phyloP scores from a whole-genome alignment of 2,329 filamentous ascomycete species.

The Drechslerella dactyloides region DNA sequence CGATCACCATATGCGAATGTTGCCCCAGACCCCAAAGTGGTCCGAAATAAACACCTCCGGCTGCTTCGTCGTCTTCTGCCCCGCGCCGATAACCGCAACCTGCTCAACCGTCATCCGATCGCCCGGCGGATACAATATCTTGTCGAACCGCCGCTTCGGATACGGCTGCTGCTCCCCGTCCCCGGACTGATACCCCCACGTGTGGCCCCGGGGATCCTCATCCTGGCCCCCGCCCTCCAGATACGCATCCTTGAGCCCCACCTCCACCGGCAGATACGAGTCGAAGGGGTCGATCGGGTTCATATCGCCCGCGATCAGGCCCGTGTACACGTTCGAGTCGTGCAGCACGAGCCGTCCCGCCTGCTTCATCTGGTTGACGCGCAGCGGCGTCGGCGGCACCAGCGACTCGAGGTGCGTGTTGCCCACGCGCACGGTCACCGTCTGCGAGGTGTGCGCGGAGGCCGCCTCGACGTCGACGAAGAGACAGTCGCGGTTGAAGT shows the following conservation, averaged over 20 bases:
- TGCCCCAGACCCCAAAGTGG: constrained; percentile 43
- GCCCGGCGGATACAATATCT: constrained; percentile 40
- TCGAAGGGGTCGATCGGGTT: constrained; percentile 68
- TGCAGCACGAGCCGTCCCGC: constrained; percentile 60
- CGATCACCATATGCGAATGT: constrained; percentile 32
- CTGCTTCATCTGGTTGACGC: constrained; percentile 62
- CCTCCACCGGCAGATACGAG: constrained; percentile 61
- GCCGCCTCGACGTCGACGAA: constrained; percentile 62
- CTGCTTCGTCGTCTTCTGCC: constrained; percentile 32
- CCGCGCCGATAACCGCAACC: constrained; percentile 31
- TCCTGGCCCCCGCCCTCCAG: constrained; percentile 63
- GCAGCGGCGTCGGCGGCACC: constrained; percentile 61
- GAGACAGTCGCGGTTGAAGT: constrained; percentile 61
- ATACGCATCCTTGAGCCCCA: constrained; percentile 64
- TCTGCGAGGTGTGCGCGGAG: constrained; percentile 23
- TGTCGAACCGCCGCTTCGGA: constrained; percentile 38
- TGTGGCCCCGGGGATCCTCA: constrained; percentile 63
- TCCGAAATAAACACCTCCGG: constrained; percentile 44
- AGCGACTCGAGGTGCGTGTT: constrained; percentile 68
- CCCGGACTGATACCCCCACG: constrained; percentile 65
- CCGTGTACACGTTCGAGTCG: constrained; percentile 57
- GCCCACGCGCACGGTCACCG: constrained; percentile 61
- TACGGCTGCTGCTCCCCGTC: constrained; percentile 10
- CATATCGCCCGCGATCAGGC: constrained; percentile 64
- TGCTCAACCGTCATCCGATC: constrained; percentile 40